Evolutionary conservation across 2,329 filamentous ascomycete genomes (phyloP), one percentile per base, ranked within the genome.

Genomic region (Phialophora tarda): DNA sequence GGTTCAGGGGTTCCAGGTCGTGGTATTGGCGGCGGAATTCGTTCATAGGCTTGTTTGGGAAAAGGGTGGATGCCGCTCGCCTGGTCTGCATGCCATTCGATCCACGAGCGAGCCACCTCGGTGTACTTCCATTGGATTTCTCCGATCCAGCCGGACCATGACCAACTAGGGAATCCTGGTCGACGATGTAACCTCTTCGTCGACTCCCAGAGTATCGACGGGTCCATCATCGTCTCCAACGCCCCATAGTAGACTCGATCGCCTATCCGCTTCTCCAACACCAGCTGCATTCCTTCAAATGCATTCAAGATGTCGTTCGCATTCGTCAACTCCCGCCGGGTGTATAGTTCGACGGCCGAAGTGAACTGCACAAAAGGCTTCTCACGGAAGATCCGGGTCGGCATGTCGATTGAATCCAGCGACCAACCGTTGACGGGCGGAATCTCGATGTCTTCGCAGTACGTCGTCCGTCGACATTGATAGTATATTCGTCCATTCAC

Each of bases 401-500:
- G 71, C 71, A 73, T 73, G 62, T 73, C 71, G 34, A 73, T 72
- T 47, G 70, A 71, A 53, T 73, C 69, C 12, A 73, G 59, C 0
- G 71, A 73, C 71, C 71, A 73, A 4, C 71, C 71, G 26, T 72
- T 70, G 24, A 57, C 55, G 4, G 47, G 58, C 10, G 71, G 69
- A 59, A 71, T 70, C 54, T 73, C 71, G 58, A 73, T 72, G 47
- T 73, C 71, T 60, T 73, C 71, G 55, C 71, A 71, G 61, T 71
- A 73, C 1, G 71, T 73, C 32, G 70, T 69, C 58, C 69, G 59
- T 32, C 71, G 72, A 59, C 72, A 73, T 59, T 72, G 71, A 53
- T 71, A 73, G 55, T 72, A 73, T 26, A 73, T 71, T 53, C 71
- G 66, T 11, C 72, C 69, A 55, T 73, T 73, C 2, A 75, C 75